Evolutionary conservation across 352 stramenopile species (phyloP).

Genomic region (Pythium scleroteichum): DNA sequence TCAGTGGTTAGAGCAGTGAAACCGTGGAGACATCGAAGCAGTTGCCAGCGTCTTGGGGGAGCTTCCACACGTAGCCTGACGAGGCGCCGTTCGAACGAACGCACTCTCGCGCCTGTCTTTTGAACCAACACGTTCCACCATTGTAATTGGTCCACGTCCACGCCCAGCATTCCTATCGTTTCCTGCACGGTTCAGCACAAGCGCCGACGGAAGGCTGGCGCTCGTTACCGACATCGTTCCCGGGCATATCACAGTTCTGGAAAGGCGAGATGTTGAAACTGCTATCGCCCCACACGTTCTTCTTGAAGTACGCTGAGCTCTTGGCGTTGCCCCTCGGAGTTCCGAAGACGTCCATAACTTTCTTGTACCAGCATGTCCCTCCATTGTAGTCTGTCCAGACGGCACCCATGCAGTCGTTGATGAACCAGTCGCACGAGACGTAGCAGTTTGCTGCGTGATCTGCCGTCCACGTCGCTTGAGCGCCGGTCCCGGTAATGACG

Average conservation of each 20-base stretch:
- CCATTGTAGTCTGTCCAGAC: constrained; percentile 10
- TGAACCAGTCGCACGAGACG: neutral
- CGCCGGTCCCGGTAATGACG: neutral
- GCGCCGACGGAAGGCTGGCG: neutral
- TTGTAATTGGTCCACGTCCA: constrained; percentile 49
- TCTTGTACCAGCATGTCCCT: constrained; percentile 13
- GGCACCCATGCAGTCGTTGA: neutral
- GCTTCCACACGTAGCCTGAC: constrained; percentile 4
- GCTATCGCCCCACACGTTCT: neutral
- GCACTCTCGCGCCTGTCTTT: constrained; percentile 26
- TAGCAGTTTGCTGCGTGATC: neutral
- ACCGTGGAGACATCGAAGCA: neutral
- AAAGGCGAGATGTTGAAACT: neutral
- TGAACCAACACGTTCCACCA: constrained; percentile 59
- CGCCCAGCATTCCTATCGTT: neutral
- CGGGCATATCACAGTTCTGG: constrained; percentile 6
- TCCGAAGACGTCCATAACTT: neutral
- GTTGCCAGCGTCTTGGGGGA: neutral
- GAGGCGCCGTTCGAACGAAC: neutral
- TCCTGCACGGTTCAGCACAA: neutral
- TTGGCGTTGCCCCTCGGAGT: neutral
- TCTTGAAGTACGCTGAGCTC: neutral
- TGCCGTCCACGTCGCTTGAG: neutral
- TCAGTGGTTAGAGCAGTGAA: neutral
- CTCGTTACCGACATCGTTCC: constrained; percentile 4